Conservation (phyloP, 768 basidiomycete species). For the Suillus brevipes region DNA sequence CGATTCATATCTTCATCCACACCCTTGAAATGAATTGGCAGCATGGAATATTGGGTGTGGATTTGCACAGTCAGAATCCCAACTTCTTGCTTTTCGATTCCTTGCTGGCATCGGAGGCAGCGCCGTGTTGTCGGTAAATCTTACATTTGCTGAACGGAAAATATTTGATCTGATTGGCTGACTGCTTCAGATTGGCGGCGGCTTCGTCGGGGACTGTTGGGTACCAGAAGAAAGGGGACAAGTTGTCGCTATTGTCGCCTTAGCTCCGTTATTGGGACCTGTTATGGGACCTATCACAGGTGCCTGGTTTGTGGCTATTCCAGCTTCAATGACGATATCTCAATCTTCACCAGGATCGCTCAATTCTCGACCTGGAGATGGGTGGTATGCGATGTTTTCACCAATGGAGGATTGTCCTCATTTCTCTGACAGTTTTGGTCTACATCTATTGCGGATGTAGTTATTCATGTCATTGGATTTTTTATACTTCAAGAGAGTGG, state of each 20-base stretch:
- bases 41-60: slow-evolving; percentile 67
- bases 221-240: slow-evolving; percentile 59
- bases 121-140: slow-evolving; percentile 53
- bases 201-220: slow-evolving; percentile 63
- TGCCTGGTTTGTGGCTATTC: slow-evolving; percentile 43
- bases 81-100: slow-evolving; percentile 69
- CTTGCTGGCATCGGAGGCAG: slow-evolving; percentile 72
- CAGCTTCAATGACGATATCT: neutral
- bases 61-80: slow-evolving; percentile 56
- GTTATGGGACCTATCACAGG: slow-evolving; percentile 64
- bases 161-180: neutral
- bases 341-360: slow-evolving; percentile 43
- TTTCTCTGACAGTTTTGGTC: slow-evolving; percentile 56
- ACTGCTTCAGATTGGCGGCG: slow-evolving; percentile 55
- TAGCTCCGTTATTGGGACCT: slow-evolving; percentile 69
- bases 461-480: slow-evolving; percentile 55
- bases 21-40: slow-evolving; percentile 12
- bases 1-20: neutral
- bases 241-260: slow-evolving; percentile 61
- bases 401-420: neutral
- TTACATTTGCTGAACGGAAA: too few relatives aligned
- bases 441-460: slow-evolving; percentile 55
- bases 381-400: slow-evolving; percentile 46
- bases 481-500: slow-evolving; percentile 65
- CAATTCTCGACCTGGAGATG: slow-evolving; percentile 68